These are phyloP conservation scores for Conidiobolus incongruus DNA, from an alignment of 371 early-diverging fungal genomes.

Conservation along the genomic window DNA sequence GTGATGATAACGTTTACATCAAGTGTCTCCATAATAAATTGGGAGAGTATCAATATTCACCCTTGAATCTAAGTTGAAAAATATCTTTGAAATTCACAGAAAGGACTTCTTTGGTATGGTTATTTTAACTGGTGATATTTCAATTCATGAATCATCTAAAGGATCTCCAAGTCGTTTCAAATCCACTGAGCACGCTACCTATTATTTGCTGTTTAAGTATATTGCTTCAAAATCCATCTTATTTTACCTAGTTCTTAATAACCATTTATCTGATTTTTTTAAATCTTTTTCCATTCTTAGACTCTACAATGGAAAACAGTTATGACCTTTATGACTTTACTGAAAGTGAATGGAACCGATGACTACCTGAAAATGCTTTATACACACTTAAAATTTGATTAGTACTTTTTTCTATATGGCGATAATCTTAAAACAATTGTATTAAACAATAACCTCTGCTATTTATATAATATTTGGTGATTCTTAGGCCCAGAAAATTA, in stretches of 20 bases:
- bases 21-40: conserved; percentile 7
- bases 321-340: not conserved
- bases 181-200: conserved; percentile 5
- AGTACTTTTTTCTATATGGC: conserved; percentile 5
- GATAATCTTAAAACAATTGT: conserved; percentile 4
- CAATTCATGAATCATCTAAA: conserved; percentile 33
- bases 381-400: conserved; percentile 4
- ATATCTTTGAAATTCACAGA: conserved; percentile 12
- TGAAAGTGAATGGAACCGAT: conserved; percentile 7
- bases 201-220: not conserved
- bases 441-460: conserved; percentile 6
- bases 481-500: not conserved
- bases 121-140: conserved; percentile 32
- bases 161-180: conserved; percentile 18
- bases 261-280: conserved; percentile 7
- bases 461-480: conserved; percentile 1
- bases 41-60: conserved; percentile 11
- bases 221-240: conserved; percentile 8
- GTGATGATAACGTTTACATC: not conserved
- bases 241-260: conserved; percentile 13
- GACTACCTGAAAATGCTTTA: conserved; percentile 2
- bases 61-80: conserved; percentile 16
- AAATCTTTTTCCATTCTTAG: conserved; percentile 6
- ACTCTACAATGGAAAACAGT: not conserved
- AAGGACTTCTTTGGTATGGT: conserved; percentile 17